A percentile compares a stretch with the other conserved stretches of the same genome.
Conservation (phyloP, 176 grass and related monocot genomes). For the Phoenix roebelenii region DNA sequence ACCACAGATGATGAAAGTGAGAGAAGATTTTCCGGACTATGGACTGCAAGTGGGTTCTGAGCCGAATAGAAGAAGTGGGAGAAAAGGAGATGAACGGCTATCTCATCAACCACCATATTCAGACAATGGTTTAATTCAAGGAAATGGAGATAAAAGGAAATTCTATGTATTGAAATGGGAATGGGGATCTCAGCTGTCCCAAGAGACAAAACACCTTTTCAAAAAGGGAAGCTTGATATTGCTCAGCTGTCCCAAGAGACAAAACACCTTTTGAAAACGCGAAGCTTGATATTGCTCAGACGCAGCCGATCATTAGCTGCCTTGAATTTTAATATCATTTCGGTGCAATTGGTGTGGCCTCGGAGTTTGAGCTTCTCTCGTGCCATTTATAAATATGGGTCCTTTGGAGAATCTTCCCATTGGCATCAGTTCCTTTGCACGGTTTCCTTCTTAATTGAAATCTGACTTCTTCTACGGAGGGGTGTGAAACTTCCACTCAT, state of each 20-base stretch:
- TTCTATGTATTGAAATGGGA: not conserved
- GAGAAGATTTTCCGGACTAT: too few relatives aligned
- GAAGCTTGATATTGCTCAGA: not conserved
- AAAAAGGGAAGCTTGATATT: not conserved
- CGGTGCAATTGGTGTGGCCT: not conserved
- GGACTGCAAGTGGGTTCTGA: too few relatives aligned
- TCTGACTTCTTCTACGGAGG: not conserved
- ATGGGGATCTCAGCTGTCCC: not conserved
- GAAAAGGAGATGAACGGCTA: too few relatives aligned
- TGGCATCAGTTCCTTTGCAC: not conserved
- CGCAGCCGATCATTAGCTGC: not conserved
- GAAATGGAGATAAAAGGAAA: not conserved
- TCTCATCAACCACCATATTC: too few relatives aligned
- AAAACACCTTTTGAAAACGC: not conserved
- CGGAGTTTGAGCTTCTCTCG: not conserved
- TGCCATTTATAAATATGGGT: not conserved
- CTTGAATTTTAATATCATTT: not conserved
- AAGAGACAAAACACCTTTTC: not conserved
- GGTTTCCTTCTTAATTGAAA: not conserved
- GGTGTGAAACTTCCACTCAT: not conserved
- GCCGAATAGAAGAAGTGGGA: too few relatives aligned
- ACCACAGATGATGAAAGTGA: too few relatives aligned
- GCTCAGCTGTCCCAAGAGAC: not conserved
- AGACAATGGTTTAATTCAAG: not conserved
- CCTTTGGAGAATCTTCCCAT: not conserved